Percentiles rank a stretch among this genome's conserved stretches.
These are phyloP conservation scores for Caulochytrium protostelioides DNA, from an alignment of 371 early-diverging fungal species.

Conservation along the genomic window DNA sequence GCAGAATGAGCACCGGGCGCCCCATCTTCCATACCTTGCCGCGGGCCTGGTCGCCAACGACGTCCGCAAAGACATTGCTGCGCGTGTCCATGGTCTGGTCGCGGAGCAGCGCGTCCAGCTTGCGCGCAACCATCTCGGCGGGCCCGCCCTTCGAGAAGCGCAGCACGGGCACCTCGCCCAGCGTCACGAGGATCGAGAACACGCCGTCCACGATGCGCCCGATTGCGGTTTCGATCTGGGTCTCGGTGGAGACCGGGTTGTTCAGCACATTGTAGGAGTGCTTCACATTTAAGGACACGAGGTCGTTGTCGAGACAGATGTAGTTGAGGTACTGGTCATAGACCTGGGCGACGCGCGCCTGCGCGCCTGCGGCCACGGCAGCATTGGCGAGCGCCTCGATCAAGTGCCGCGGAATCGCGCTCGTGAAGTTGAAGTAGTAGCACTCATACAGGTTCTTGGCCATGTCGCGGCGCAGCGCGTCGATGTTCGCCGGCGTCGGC, in stretches of 20 bases:
- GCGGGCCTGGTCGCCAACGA: slow-evolving; percentile 1
- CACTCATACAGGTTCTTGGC: slow-evolving; percentile 73
- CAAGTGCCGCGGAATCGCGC: slow-evolving; percentile 61
- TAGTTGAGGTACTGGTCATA: slow-evolving; percentile 94
- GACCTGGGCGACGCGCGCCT: slow-evolving; percentile 62
- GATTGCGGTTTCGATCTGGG: slow-evolving; percentile 47
- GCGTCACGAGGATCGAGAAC: slow-evolving; percentile 79
- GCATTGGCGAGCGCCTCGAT: slow-evolving; percentile 82
- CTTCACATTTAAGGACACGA: slow-evolving; percentile 80
- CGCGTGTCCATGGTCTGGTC: slow-evolving; percentile 71
- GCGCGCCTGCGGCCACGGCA: slow-evolving; percentile 44
- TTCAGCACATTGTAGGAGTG: slow-evolving; percentile 59
- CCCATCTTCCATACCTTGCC: not conserved
- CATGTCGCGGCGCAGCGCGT: slow-evolving; percentile 64
- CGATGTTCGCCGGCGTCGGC: slow-evolving; percentile 67
- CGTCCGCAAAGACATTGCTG: slow-evolving; percentile 52
- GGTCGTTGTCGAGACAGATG: slow-evolving; percentile 70
- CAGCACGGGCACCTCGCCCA: slow-evolving; percentile 74
- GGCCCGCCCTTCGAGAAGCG: slow-evolving; percentile 73
- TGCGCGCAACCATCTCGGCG: slow-evolving; percentile 75
- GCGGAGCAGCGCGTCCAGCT: slow-evolving; percentile 65
- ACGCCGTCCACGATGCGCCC: slow-evolving; percentile 56
- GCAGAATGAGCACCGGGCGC: slow-evolving; percentile 54
- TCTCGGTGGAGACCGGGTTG: slow-evolving; percentile 53
- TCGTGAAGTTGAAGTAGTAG: slow-evolving; percentile 86